Evolutionary conservation across 2,329 filamentous ascomycete genomes (phyloP), one percentile per base, ranked within the genome.

Genomic region (Xylaria sp.): DNA sequence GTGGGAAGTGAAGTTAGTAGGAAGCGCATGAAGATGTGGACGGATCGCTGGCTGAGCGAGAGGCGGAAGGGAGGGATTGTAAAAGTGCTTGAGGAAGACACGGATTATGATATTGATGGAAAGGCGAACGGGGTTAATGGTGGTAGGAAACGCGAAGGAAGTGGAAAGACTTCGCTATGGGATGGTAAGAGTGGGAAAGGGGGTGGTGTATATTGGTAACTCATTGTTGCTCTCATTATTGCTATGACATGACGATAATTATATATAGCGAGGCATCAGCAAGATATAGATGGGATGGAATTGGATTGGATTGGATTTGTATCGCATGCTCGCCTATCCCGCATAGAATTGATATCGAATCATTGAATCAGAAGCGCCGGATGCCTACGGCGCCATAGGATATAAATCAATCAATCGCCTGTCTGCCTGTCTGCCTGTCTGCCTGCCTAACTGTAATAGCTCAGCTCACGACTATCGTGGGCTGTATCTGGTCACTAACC

Each of bases 21-120:
- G 59, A 84, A 82, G 72, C 83, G 87, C 69, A 91, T 91, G 89
- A 90, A 88, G 80, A 82, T 76, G 2, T 92, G 90, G 90, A 84
- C 85, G 21, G 89, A 91, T 73, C 82, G 86, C 55, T 91, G 89
- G 89, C 75, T 88, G 70, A 78, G 81, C 0, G 89, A 91, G 79
- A 79, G 89, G 76, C 81, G 86, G 69, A 84, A 82, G 72, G 86
- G 86, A 6, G 89, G 89, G 0, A 66, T 87, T 3, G 79, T 89
- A 2, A 78, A 75, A 54, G 81, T 86, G 0, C 71, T 86, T 16
- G 79, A 82, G 48, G 83, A 81, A 23, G 78, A 78, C 3, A 77
- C 78, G 2, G 67, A 73, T 18, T 71, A 76, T 35, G 69, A 69
- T 9, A 63, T 71, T 1, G 77, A 69, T 1, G 77, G 75, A 57